Conservation (phyloP, 192 early-diverging fungal species). For the Powellomyces hirtus region DNA sequence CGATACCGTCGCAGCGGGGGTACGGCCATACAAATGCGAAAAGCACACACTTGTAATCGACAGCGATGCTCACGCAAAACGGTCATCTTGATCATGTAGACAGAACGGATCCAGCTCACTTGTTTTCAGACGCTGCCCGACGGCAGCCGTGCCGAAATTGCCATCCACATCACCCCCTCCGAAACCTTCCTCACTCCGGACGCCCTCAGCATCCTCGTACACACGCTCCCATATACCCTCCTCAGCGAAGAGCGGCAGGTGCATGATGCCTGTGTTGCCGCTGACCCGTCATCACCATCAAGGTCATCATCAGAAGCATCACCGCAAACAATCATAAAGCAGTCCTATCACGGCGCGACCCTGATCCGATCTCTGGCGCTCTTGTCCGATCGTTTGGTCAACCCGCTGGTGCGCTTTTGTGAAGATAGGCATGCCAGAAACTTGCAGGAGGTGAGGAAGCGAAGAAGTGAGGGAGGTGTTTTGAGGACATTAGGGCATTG, state of each 20-base stretch:
- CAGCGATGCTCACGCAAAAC: too few species aligned
- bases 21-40: slow-evolving; percentile 5
- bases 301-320: not conserved
- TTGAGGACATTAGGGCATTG: too few species aligned
- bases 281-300: not conserved
- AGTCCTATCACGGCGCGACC: slow-evolving; percentile 26
- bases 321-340: not conserved
- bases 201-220: not conserved
- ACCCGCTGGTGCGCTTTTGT: slow-evolving; percentile 24
- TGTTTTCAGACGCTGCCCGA: slow-evolving; percentile 30
- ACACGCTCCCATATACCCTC: slow-evolving; percentile 5
- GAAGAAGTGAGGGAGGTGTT: too few species aligned
- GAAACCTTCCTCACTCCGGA: not conserved
- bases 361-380: slow-evolving; percentile 28
- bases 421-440: slow-evolving; percentile 25
- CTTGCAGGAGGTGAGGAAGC: slow-evolving; percentile 16
- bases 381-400: slow-evolving; percentile 29
- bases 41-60: too few species aligned
- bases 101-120: slow-evolving; percentile 32
- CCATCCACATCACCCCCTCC: slow-evolving; percentile 10
- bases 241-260: slow-evolving; percentile 6
- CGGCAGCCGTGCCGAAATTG: slow-evolving; percentile 10
- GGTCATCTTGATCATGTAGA: too few species aligned
- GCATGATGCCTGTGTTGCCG: not conserved
- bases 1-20: slow-evolving; percentile 23